Base-by-base conservation (phyloP, 768 basidiomycete genomes). In the Neoboletus brunneissimus region DNA sequence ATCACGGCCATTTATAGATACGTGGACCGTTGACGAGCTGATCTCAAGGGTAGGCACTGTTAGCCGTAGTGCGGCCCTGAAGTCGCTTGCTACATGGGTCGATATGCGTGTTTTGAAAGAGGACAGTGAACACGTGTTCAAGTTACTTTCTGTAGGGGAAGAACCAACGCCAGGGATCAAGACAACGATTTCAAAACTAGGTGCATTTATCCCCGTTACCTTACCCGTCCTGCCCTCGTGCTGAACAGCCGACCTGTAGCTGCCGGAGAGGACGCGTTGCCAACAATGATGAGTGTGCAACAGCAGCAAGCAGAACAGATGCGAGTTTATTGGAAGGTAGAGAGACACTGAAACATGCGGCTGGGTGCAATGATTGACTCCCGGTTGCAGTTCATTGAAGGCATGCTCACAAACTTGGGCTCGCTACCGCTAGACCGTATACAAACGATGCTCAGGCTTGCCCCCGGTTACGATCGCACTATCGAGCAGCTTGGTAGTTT, bases 351-450 rank as follows among this genome's bases (percentile, higher is more conserved):
- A 22, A n/a, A 10, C 3, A 10, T 42, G 45, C 45, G 23, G 31
- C 5, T 45, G 13, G 3, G 12, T 49, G 18, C 27, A 29, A 38
- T 55, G 13, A 37, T 43, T 53, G 42, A 62, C 56, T 51, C 10
- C 51, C 9, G 48, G 6, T 15, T 41, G 22, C 57, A 92, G 89
- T 95, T 88, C 73, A 89, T 95, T 57, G 87, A 91, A 72, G 92
- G 90, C 29, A 93, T 94, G 88, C 85, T 97, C 55, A 93, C 85
- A 52, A 95, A 94, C 68, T 76, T 98, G 43, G 89, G 89, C 11
- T 70, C 83, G 3, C 77, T 94, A 16, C 80, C 88, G 2, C 65
- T 91, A 43, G 88, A 91, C 57, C 82, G 89, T n/a, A 93, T 97
- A 65, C 94, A 97, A 67, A 77, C 81, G 2, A 94, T 94, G 89